phyloP scores from a whole-genome alignment of 2,329 filamentous ascomycete species.

The Fonsecaea nubica region DNA sequence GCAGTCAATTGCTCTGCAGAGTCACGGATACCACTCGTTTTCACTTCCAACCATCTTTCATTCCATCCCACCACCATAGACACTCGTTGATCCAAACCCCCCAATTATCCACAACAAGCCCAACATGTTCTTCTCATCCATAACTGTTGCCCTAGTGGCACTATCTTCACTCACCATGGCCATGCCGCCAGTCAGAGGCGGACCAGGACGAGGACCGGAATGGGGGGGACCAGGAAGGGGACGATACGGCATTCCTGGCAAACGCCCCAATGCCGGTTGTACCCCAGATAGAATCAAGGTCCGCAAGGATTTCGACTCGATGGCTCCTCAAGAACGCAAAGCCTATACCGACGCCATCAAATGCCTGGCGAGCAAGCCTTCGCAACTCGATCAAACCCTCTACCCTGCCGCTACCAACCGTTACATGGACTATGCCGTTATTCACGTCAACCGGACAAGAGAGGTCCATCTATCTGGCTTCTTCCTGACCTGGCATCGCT shows the following conservation, averaged over 20 bases:
- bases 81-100: conserved; percentile 4
- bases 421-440: conserved; percentile 51
- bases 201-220: too few relatives aligned
- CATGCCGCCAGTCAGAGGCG: conserved; percentile 7
- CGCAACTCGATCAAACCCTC: conserved; percentile 43
- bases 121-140: conserved; percentile 31
- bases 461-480: conserved; percentile 46
- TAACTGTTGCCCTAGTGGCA: conserved; percentile 28
- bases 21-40: neutral
- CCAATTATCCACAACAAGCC: conserved; percentile 25
- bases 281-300: conserved; percentile 36
- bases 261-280: conserved; percentile 13
- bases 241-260: conserved; percentile 17
- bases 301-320: conserved; percentile 39
- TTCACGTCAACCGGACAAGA: conserved; percentile 48
- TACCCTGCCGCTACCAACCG: conserved; percentile 46
- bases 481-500: conserved; percentile 56
- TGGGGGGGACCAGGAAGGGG: too few relatives aligned
- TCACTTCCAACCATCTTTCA: neutral
- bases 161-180: conserved; percentile 26
- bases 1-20: neutral
- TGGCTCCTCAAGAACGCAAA: conserved; percentile 40
- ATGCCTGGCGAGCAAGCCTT: conserved; percentile 46
- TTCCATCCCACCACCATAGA: neutral
- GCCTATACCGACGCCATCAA: conserved; percentile 50